Percentiles rank a stretch among this genome's conserved stretches.
Conservation (phyloP, 2,329 filamentous ascomycete genomes). For the Colletotrichum sp. region DNA sequence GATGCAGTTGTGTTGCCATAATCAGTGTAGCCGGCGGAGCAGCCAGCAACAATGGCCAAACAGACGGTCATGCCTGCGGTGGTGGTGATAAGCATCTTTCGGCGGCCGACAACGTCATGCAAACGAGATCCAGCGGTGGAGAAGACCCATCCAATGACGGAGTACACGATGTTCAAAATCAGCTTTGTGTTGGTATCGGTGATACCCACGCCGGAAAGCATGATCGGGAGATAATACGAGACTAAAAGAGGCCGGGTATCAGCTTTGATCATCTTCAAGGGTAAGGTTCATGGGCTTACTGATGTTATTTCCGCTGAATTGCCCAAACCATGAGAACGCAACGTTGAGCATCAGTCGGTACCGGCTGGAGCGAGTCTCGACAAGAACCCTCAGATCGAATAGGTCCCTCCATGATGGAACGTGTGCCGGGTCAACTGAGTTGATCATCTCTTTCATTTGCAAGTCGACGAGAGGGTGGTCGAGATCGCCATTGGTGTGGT, state of each 20-base stretch:
- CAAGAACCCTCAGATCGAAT: conserved; percentile 38
- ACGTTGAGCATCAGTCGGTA: conserved; percentile 44
- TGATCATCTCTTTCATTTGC: conserved; percentile 25
- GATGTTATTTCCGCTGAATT: conserved; percentile 35
- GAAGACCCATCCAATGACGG: conserved; percentile 42
- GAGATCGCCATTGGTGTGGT: conserved; percentile 51
- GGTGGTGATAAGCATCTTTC: conserved; percentile 41
- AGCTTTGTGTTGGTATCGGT: conserved; percentile 41
- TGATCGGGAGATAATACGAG: conserved; percentile 43
- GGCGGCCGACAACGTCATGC: conserved; percentile 44
- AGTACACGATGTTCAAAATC: conserved; percentile 43
- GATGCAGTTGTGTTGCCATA: conserved; percentile 37
- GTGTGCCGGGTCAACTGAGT: neutral
- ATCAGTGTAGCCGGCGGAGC: conserved; percentile 37
- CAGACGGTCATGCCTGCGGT: conserved; percentile 40
- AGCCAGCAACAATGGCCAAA: conserved; percentile 40
- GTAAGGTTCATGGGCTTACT: conserved; percentile 18
- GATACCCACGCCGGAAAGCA: conserved; percentile 44
- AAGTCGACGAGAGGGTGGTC: conserved; percentile 25
- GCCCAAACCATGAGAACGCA: conserved; percentile 45
- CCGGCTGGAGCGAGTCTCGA: conserved; percentile 37
- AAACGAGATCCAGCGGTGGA: conserved; percentile 40
- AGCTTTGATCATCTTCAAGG: conserved; percentile 7
- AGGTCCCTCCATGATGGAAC: conserved; percentile 37
- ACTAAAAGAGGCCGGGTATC: neutral